Base-by-base conservation (phyloP, 2,329 filamentous ascomycete species). In the Colletotrichum sp. region DNA sequence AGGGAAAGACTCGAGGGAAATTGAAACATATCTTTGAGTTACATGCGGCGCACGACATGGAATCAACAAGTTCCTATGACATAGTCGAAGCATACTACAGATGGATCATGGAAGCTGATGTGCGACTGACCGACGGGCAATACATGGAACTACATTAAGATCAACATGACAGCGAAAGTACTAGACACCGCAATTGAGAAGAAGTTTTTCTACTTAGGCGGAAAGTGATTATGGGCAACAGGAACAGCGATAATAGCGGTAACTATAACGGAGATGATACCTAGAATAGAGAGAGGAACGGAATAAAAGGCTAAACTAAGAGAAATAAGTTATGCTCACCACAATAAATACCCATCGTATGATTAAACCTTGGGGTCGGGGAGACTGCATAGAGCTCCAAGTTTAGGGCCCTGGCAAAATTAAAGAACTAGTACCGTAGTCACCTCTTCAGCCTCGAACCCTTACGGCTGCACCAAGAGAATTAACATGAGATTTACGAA, bases 41-140 rank as follows among this genome's bases (percentile, higher is more conserved):
- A 48, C 38, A 1, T n/a, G 18, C 38, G 18, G 1, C 18, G 0
- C 18, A 48, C 38, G 18, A 6, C 1, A 48, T 48, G 38, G 0
- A 48, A n/a, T 48, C 38, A 48, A 48, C 38, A 48, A 48, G 18
- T 48, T 7, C 9, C 9, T 48, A n/a, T n/a, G 18, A 48, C 9
- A 48, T 1, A 48, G 38, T n/a, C 38, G 9, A 48, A n/a, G 18
- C 18, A 1, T 7, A 48, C 38, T n/a, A 48, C 38, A 48, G 36
- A 43, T 18, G 36, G 16, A 18, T 43, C 18, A 48, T n/a, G 0
- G 38, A n/a, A 48, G 38, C 5, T n/a, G 5, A 48, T 3, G 18
- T 48, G 38, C 18, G 38, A 48, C 18, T 48, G 18, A 48, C 0
- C 18, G 38, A 48, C 38, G 5, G 5, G 38, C n/a, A 52, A 21